Conservation (phyloP, 148 eudicot species). For the Chenopodium suecicum region DNA sequence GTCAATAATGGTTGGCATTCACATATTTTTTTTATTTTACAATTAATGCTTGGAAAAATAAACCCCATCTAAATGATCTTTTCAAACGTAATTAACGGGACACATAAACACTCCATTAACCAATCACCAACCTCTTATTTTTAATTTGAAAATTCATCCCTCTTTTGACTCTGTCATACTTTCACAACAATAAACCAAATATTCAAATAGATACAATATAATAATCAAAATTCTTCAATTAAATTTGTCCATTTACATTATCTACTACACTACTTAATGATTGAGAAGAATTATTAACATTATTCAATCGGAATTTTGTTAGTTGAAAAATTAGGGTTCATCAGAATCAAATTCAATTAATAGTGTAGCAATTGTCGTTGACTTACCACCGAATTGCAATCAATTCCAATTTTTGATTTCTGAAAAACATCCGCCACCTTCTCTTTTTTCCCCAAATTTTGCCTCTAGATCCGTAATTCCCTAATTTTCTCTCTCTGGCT, state of each 20-base stretch:
- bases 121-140: not conserved
- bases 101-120: not conserved
- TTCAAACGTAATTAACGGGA: constrained; percentile 15
- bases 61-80: not conserved
- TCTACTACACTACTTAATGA: not conserved
- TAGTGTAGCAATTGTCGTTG: constrained; percentile 25
- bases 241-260: not conserved
- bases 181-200: not conserved
- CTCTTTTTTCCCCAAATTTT: not conserved
- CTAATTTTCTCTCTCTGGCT: not conserved
- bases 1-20: no score
- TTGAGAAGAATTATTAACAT: not conserved
- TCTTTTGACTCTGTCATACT: not conserved
- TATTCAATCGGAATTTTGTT: not conserved
- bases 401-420: constrained; percentile 4
- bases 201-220: no score
- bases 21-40: no score
- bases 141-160: not conserved
- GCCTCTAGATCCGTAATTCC: constrained; percentile 16
- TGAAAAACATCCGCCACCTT: not conserved
- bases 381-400: constrained; percentile 25
- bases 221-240: not conserved
- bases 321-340: not conserved
- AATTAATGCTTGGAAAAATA: not conserved
- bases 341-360: constrained; percentile 2